A percentile compares a stretch with the other conserved stretches of the same genome.
These are phyloP conservation scores for Aspergillus sojae DNA, from an alignment of 2,329 filamentous ascomycete genomes.

Conservation along the genomic window DNA sequence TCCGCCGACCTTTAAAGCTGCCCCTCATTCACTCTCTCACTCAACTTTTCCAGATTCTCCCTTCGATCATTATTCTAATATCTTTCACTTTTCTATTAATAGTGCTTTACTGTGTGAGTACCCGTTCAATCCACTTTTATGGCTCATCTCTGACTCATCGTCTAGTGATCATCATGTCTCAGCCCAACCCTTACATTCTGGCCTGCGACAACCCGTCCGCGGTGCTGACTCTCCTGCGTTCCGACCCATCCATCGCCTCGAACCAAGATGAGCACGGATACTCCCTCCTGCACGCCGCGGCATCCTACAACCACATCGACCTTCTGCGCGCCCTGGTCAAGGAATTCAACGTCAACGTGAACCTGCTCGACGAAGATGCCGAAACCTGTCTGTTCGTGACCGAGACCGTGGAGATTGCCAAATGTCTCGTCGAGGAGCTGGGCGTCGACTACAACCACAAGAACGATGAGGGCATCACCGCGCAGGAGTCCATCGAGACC, in stretches of 20 bases:
- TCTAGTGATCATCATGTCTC: slow-evolving; percentile 31
- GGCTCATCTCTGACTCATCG: slow-evolving; percentile 15
- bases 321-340: slow-evolving; percentile 75
- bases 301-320: slow-evolving; percentile 85
- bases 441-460: slow-evolving; percentile 66
- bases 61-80: background rate
- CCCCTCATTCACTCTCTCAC: background rate
- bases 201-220: slow-evolving; percentile 79
- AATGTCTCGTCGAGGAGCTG: slow-evolving; percentile 79
- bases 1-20: background rate
- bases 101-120: background rate
- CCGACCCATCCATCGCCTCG: slow-evolving; percentile 74
- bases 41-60: background rate
- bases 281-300: slow-evolving; percentile 87
- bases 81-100: background rate
- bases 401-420: slow-evolving; percentile 78
- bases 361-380: slow-evolving; percentile 84
- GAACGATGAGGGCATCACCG: slow-evolving; percentile 77
- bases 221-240: slow-evolving; percentile 73
- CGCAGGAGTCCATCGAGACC: slow-evolving; percentile 74
- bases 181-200: slow-evolving; percentile 68
- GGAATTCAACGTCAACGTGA: slow-evolving; percentile 76
- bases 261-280: slow-evolving; percentile 90
- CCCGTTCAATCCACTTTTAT: background rate
- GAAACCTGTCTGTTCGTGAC: slow-evolving; percentile 95